Base-by-base conservation (phyloP, 2,329 filamentous ascomycete genomes). In the Pleomassaria siparia region DNA sequence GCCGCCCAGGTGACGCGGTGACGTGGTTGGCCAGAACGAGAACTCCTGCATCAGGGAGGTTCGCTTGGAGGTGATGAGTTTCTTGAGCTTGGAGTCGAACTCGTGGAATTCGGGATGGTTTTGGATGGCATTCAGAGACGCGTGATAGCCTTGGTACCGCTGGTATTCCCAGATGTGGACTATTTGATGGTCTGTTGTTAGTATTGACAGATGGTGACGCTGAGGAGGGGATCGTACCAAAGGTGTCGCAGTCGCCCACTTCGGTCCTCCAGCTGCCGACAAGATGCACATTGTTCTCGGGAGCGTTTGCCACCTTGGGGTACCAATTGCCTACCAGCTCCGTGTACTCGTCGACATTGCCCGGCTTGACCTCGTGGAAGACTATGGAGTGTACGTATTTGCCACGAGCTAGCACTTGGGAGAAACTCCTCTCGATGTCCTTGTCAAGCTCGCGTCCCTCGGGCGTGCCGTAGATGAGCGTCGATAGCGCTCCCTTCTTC, bases 91-190 rank as follows among this genome's bases (percentile, higher is more conserved):
- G 54, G 76, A 77, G 69, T 96, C 89, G 67, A 96, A 96, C 9
- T 82, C 86, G 58, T 85, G 76, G 70, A 90, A 97, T 15, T 91
- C 90, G 54, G 89, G 88, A 63, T 95, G 89, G 60, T 80, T 76
- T 51, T 89, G 84, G 58, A 97, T 96, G 60, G 81, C 83, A 76
- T 96, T 83, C 39, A 96, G 80, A 16, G 94, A 97, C 51, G 87
- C 85, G 73, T 99, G 94, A 73, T 97, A 97, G 51, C 94, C 94
- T 61, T 91, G 82, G 75, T 97, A 99, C 63, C 91, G 87, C 74
- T 97, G 91, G 73, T 99, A 99, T 73, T 99, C 94, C 94, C 94
- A 99, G 65, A 99, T 99, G 71, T 99, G 94, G 42, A 99, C 94
- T 97, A 62, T 43, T 25, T 48, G 21, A n/a, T 8, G n/a, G 40